Evolutionary conservation across 768 basidiomycete genomes (phyloP).

Genomic region (Suillus fuscotomentosus): DNA sequence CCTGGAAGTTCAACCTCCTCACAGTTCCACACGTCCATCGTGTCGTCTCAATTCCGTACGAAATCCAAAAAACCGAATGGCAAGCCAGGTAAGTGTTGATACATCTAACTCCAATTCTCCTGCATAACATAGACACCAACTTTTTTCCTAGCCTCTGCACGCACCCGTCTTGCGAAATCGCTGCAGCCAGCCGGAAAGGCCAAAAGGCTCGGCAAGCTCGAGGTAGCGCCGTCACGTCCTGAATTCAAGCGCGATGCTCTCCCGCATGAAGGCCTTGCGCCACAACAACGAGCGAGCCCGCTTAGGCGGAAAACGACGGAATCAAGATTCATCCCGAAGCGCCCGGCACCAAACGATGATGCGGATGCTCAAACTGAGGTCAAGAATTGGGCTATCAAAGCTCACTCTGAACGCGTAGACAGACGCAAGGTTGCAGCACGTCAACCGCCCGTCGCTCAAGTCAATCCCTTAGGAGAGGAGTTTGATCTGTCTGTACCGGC

Average conservation of each 20-base stretch:
- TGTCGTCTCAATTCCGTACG: background rate
- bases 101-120: background rate
- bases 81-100: background rate
- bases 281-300: background rate
- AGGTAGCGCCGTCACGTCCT: conserved; percentile 20
- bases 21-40: background rate
- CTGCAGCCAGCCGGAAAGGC: conserved; percentile 25
- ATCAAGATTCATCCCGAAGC: background rate
- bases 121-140: background rate
- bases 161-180: conserved; percentile 25
- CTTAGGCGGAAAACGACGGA: background rate
- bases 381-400: conserved; percentile 11
- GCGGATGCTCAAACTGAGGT: background rate
- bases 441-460: background rate
- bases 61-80: background rate
- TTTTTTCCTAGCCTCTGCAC: background rate
- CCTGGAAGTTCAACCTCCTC: background rate
- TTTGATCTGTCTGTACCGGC: conserved; percentile 33
- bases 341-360: background rate
- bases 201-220: conserved; percentile 25
- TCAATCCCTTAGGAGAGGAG: conserved; percentile 32
- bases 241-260: conserved; percentile 16
- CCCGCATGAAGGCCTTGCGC: conserved; percentile 19
- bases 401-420: conserved; percentile 13
- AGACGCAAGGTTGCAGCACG: conserved; percentile 7